phyloP scores from a whole-genome alignment of 345 rosid species.

The Camelina laxa region DNA sequence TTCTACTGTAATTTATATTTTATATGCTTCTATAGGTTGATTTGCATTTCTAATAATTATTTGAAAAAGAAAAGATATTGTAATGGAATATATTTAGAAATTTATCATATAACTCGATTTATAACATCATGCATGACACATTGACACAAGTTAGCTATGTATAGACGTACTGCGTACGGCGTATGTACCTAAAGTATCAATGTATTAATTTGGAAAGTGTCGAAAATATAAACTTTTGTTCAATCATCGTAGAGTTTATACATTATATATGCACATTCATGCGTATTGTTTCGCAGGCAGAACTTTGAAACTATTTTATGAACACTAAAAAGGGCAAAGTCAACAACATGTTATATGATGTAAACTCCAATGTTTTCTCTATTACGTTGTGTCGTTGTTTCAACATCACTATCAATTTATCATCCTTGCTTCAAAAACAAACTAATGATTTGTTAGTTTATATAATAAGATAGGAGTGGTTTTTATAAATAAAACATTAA shows the following conservation, averaged over 20 bases:
- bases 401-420: not conserved
- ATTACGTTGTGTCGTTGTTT: not conserved
- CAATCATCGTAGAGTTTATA: not conserved
- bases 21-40: not conserved
- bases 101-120: not conserved
- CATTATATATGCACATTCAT: not conserved
- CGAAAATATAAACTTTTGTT: not conserved
- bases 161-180: not conserved
- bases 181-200: not conserved
- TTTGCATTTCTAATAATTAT: not conserved
- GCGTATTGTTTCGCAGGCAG: not conserved
- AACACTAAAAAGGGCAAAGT: not conserved
- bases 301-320: not conserved
- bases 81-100: not conserved
- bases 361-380: not conserved
- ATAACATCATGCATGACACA: slow-evolving; percentile 6
- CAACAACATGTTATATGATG: not conserved
- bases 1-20: not conserved
- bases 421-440: not conserved
- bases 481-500: not conserved
- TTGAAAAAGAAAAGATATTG: not conserved
- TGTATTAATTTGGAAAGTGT: not conserved
- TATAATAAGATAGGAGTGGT: not conserved
- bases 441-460: not conserved
- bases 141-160: not conserved